Conservation (phyloP, 2,329 filamentous ascomycete genomes). For the Colletotrichum sp. region DNA sequence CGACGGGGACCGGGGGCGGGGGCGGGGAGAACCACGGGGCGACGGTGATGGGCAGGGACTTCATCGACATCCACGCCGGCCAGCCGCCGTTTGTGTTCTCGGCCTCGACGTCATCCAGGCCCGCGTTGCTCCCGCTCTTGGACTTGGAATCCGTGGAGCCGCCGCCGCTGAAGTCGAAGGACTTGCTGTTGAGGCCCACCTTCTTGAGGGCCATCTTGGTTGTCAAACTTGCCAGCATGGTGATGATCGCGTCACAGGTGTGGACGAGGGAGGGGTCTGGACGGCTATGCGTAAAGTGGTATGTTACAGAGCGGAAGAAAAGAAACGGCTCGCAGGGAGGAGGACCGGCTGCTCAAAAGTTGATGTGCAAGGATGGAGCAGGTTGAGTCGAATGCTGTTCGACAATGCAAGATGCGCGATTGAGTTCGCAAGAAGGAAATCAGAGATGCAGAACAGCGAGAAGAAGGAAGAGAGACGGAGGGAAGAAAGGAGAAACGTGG, state of each 20-base stretch:
- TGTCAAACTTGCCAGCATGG: slow-evolving; percentile 60
- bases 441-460: neutral
- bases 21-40: slow-evolving; percentile 57
- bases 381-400: neutral
- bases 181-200: slow-evolving; percentile 56
- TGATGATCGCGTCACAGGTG: slow-evolving; percentile 19
- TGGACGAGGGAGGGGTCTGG: neutral
- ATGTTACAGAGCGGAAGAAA: neutral
- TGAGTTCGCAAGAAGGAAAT: neutral
- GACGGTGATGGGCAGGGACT: slow-evolving; percentile 54
- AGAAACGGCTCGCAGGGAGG: neutral
- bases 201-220: slow-evolving; percentile 64
- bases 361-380: slow-evolving; percentile 7
- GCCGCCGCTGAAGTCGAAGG: slow-evolving; percentile 43
- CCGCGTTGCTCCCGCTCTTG: slow-evolving; percentile 26
- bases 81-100: slow-evolving; percentile 32
- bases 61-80: slow-evolving; percentile 54
- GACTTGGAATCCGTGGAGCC: slow-evolving; percentile 36
- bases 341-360: neutral
- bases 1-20: slow-evolving; percentile 53
- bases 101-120: slow-evolving; percentile 28
- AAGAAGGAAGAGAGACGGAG: neutral
- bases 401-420: slow-evolving; percentile 3
- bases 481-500: neutral
- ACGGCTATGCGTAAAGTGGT: neutral